phyloP scores from a whole-genome alignment of 495 filamentous ascomycete species.

The Amniculicola lignicola region DNA sequence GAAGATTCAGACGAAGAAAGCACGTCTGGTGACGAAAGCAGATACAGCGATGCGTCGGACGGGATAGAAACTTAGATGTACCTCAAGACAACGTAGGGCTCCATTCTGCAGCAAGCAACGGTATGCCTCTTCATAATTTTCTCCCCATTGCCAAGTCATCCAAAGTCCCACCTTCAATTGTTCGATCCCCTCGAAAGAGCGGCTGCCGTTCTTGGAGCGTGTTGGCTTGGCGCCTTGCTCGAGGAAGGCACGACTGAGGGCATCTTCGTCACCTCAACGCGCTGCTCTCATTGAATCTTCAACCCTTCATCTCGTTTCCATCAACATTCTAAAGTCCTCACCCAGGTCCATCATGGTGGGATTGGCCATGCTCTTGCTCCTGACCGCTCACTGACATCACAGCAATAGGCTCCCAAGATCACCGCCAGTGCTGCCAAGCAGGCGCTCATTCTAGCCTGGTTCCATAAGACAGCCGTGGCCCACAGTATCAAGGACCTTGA shows the following conservation, averaged over 20 bases:
- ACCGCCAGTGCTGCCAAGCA: slow-evolving; percentile 60
- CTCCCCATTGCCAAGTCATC: too few species aligned
- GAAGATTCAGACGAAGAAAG: too few species aligned
- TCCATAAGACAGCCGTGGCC: slow-evolving; percentile 61
- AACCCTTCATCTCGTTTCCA: neutral
- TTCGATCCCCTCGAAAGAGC: neutral
- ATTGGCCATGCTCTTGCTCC: neutral
- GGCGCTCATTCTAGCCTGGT: slow-evolving; percentile 58
- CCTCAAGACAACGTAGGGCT: too few species aligned
- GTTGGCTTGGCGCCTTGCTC: neutral
- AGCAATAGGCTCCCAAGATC: slow-evolving; percentile 55
- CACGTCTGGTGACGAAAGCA: neutral
- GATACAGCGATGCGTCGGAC: neutral
- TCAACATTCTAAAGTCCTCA: neutral
- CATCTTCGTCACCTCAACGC: neutral
- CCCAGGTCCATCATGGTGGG: slow-evolving; percentile 7
- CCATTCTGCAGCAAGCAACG: too few species aligned
- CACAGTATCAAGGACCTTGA: slow-evolving; percentile 75
- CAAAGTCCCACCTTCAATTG: neutral
- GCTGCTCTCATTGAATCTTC: neutral
- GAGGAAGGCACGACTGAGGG: slow-evolving; percentile 8
- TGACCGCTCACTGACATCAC: neutral
- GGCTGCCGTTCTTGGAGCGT: neutral
- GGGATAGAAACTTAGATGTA: neutral
- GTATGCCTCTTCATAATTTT: too few species aligned